Evolutionary conservation across 164 flowering plant genomes (phyloP), one percentile per base, ranked within the genome.

Genomic region (Stephania yunnanensis): DNA sequence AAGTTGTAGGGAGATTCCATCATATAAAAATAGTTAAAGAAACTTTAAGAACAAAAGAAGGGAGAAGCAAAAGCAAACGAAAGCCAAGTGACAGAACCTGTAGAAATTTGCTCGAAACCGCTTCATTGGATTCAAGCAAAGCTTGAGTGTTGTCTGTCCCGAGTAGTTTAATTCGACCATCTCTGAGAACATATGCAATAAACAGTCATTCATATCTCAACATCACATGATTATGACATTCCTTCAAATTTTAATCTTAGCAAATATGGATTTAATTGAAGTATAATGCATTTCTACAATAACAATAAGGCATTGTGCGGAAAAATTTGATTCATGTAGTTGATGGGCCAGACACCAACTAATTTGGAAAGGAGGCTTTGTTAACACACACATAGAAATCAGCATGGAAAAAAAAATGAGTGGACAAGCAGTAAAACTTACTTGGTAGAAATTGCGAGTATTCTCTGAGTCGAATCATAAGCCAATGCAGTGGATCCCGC

Each of bases 81-180:
- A 46, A 30, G 13, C 8, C 73, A 55, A 65, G 17, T 63, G 22
- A 58, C 4, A 71, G 22, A 69, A 92, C 98, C 92, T 89, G 87
- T 46, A 91, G 73, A 83, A 90, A 89, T 80, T 95, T 95, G 90
- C 89, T 87, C 22, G 95, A 86, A 20, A 78, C 77, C 63, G 84
- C 30, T 53, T 87, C 90, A 61, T 79, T 76, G 58, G 93, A 87
- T 80, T 89, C 87, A 72, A 95, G 86, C 20, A 93, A 72, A 71
- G 86, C 88, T 81, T 95, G 95, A 69, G 92, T 71, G 72, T 86
- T 87, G 77, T 85, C 90, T 79, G 72, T 85, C 31, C 98, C 97
- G 76, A 88, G 84, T 77, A 95, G 82, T 80, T 95, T 93, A 68
- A 95, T 89, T 69, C 87, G 87, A 7, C 97, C 98, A 87, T 91